Conservation (phyloP, 768 basidiomycete genomes). For the Phlegmacium glaucopus region DNA sequence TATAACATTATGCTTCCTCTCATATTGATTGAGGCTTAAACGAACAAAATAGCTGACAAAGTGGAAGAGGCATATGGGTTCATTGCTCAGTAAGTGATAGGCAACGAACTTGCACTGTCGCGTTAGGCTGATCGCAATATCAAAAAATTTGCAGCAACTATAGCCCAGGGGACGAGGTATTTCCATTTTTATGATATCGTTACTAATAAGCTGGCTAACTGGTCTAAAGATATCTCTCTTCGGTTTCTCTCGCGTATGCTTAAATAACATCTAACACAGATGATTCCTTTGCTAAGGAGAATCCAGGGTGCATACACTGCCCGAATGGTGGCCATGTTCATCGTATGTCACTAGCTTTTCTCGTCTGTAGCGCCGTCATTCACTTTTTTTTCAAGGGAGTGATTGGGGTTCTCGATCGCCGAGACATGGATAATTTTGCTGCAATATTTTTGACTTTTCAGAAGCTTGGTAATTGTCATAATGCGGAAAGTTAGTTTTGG, state of each 20-base stretch:
- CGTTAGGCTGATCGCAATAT: too few species aligned
- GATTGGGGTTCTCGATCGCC: constrained; percentile 68
- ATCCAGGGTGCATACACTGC: constrained; percentile 79
- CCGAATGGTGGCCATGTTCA: constrained; percentile 69
- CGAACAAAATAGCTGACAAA: constrained; percentile 55
- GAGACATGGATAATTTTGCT: constrained; percentile 70
- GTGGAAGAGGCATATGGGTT: constrained; percentile 81
- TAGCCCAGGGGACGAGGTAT: constrained; percentile 67
- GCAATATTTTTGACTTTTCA: constrained; percentile 60
- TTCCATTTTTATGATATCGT: background rate
- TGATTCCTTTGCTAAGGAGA: constrained; percentile 2
- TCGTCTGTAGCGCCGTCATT: background rate
- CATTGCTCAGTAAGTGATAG: constrained; percentile 66
- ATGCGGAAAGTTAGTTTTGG: constrained; percentile 37
- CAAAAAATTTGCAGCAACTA: constrained; percentile 54
- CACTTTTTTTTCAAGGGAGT: constrained; percentile 43
- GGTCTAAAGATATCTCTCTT: constrained; percentile 63
- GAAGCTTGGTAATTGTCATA: constrained; percentile 52
- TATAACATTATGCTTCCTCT: constrained; percentile 1
- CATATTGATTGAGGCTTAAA: constrained; percentile 4
- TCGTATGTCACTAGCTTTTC: constrained; percentile 36
- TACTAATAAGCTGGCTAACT: background rate
- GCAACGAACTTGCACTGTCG: too few species aligned
- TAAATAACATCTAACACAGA: background rate
- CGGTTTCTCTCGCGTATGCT: constrained; percentile 66